Percentiles rank a stretch among this genome's conserved stretches.
Conservation (phyloP, 2,329 filamentous ascomycete species). For the Colletotrichum musae region DNA sequence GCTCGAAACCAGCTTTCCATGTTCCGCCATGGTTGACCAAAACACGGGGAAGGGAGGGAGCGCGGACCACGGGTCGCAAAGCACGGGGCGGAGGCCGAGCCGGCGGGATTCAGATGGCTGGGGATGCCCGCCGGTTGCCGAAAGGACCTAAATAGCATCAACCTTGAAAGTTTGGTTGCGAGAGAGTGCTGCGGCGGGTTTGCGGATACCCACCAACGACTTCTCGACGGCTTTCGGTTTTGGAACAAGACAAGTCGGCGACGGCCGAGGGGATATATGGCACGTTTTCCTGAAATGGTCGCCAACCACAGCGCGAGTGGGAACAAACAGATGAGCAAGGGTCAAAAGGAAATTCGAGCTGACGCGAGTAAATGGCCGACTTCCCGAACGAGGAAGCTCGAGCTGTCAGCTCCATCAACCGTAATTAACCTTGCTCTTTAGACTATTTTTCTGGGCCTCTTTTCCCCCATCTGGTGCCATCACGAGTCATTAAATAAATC, state of each 20-base stretch:
- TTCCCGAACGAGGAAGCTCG: not conserved
- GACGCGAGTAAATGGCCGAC: not conserved
- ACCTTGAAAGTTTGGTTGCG: not conserved
- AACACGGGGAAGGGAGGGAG: not conserved
- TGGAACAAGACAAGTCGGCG: not conserved
- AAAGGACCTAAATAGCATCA: too few species aligned
- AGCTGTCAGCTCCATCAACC: constrained; percentile 1
- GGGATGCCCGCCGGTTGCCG: constrained; percentile 18
- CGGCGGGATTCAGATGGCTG: constrained; percentile 1
- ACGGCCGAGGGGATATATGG: not conserved
- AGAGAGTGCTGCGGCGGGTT: constrained; percentile 2
- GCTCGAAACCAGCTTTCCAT: constrained; percentile 9
- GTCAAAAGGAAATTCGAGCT: not conserved
- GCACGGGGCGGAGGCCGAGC: constrained; percentile 21
- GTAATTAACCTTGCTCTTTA: not conserved
- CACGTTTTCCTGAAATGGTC: not conserved
- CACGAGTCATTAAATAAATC: constrained; percentile 13
- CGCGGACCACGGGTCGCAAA: not conserved
- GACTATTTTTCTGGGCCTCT: not conserved
- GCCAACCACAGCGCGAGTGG: not conserved
- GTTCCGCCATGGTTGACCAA: not conserved
- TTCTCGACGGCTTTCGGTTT: not conserved
- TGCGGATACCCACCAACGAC: too few species aligned
- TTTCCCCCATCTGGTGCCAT: too few species aligned
- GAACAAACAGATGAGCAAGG: not conserved